Evolutionary conservation across 306 rosid species (phyloP).

Genomic region (Pyrus betulifolia): DNA sequence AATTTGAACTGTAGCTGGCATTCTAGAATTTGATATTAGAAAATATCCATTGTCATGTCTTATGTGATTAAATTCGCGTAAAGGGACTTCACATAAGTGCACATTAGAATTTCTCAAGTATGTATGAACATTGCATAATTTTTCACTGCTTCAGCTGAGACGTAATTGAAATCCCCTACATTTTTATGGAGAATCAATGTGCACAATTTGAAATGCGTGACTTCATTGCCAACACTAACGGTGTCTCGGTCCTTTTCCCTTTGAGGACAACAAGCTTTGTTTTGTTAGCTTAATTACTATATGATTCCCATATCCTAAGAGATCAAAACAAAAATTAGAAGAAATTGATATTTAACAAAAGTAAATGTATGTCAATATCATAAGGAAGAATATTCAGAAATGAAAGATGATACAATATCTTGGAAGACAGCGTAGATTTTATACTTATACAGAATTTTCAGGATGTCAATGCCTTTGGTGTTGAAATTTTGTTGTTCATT

Average conservation of each 20-base stretch:
- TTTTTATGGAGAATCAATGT: neutral
- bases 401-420: neutral
- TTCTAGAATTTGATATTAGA: neutral
- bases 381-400: neutral
- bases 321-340: neutral
- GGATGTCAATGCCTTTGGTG: neutral
- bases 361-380: neutral
- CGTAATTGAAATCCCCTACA: neutral
- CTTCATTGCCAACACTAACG: neutral
- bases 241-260: neutral
- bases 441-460: neutral
- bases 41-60: neutral
- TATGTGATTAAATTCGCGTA: neutral
- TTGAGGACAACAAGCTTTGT: neutral
- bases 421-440: neutral
- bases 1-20: neutral
- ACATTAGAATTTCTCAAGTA: neutral
- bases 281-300: neutral
- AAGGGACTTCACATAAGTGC: neutral
- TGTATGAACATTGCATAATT: neutral
- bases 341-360: neutral
- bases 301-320: neutral
- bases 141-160: neutral
- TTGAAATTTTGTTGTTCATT: neutral
- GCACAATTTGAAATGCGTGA: neutral